phyloP scores from a whole-genome alignment of 169 alveolate genomes.

The Toxoplasma gondii region DNA sequence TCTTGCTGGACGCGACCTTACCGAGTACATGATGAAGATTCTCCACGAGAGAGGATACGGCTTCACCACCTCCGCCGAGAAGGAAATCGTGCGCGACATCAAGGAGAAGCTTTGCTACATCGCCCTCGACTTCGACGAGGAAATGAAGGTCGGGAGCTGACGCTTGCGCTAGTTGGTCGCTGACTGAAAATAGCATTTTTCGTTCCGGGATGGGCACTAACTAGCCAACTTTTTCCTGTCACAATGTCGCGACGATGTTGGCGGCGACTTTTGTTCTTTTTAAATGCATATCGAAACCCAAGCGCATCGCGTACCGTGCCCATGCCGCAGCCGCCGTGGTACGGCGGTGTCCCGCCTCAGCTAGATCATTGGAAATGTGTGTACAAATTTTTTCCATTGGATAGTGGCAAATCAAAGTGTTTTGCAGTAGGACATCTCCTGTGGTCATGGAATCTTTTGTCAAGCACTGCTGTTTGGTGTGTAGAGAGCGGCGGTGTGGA shows the following conservation, averaged over 20 bases:
- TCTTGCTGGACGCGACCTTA: conserved; percentile 98
- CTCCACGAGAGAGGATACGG: conserved; percentile 96
- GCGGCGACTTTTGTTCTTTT: too few relatives aligned
- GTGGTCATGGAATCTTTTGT: too few relatives aligned
- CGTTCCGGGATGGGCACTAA: not conserved
- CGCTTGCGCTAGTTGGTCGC: conserved; percentile 60
- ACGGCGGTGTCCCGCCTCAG: too few relatives aligned
- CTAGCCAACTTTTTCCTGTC: too few relatives aligned
- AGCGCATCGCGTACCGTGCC: too few relatives aligned
- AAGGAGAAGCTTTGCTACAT: conserved; percentile 97
- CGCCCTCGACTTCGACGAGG: conserved; percentile 96
- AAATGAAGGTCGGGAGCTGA: conserved; percentile 83
- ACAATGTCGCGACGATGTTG: too few relatives aligned
- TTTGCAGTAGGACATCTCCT: not conserved
- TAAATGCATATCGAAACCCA: not conserved
- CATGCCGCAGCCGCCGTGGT: too few relatives aligned
- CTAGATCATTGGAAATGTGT: too few relatives aligned
- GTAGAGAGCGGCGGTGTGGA: too few relatives aligned
- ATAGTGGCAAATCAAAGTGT: not conserved
- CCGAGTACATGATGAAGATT: conserved; percentile 95
- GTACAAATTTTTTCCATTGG: not conserved
- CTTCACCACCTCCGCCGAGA: conserved; percentile 97
- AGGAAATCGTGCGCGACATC: conserved; percentile 97
- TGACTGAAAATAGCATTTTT: conserved; percentile 6
- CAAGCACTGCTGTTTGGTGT: too few relatives aligned